Percentiles rank a stretch among this genome's conserved stretches.
phyloP scores from a whole-genome alignment of 148 eudicot species.

The Persicaria maculosa region DNA sequence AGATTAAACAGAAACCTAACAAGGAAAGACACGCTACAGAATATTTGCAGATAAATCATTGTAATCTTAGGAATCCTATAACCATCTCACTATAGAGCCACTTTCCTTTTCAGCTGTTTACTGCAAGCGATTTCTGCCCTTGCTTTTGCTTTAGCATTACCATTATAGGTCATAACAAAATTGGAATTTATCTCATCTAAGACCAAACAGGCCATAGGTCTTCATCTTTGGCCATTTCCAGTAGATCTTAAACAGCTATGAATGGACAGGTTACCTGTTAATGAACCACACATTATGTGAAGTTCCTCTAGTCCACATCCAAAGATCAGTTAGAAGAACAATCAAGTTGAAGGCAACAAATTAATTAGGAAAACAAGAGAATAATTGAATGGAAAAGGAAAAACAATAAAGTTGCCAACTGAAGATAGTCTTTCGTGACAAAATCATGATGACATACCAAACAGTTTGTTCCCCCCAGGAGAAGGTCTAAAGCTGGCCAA shows the following conservation, averaged over 20 bases:
- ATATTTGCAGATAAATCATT: not conserved
- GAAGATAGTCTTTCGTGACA: not conserved
- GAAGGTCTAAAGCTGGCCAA: slow-evolving; percentile 49
- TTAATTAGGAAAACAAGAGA: not conserved
- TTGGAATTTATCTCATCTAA: not conserved
- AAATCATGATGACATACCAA: slow-evolving; percentile 43
- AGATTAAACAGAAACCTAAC: not conserved
- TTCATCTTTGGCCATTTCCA: not conserved
- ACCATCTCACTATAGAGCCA: not conserved
- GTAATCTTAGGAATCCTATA: not conserved
- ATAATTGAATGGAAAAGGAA: not conserved
- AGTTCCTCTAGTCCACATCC: not conserved
- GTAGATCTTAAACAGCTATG: not conserved
- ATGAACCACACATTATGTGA: not conserved
- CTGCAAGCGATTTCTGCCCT: not conserved
- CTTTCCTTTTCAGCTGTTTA: not conserved
- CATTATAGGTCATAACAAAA: not conserved
- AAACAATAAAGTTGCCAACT: not conserved
- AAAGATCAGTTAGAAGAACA: not conserved
- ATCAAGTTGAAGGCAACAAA: not conserved
- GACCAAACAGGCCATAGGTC: not conserved
- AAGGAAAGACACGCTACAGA: not conserved
- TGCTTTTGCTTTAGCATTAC: not conserved
- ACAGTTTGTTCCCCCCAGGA: slow-evolving; percentile 54
- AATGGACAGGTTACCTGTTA: not conserved